Evolutionary conservation across 225 moss, liverwort and hornwort species (phyloP), one percentile per base, ranked within the genome.

Genomic region (Pseudisothecium myosuroides): DNA sequence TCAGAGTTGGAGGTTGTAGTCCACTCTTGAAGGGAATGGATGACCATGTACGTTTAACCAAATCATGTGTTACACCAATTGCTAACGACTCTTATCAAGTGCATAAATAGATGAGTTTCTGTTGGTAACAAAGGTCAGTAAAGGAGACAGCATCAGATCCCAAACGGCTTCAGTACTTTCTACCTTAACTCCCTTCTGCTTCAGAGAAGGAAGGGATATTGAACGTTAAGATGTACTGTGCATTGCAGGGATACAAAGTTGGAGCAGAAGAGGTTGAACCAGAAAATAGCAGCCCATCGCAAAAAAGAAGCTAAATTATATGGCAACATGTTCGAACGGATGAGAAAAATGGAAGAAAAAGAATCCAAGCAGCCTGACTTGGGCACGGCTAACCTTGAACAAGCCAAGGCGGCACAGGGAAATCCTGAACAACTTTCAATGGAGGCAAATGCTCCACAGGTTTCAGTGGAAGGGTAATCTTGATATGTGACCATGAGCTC

Each of bases 281-380:
- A 92, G 43, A 98, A 96, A 79, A 94, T 95, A 86, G 81, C 68
- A 65, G 95, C 92, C 55, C 90, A 97, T 59, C 94, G 95, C 69
- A 94, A 95, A 85, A 96, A 94, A 86, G 97, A 98, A 89, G 96
- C 96, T 1, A 97, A 96, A 83, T 86, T 97, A 68, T 98, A 98
- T 80, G 93, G 94, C 86, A 97, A 98, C 81, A 96, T 98, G 98
- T 97, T 98, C 65, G 93, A 92, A 34, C 94, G 97, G 47, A 85
- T 98, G 81, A 94, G 96, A 81, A 98, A 94, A 90, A 91, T 98
- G 83, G 96, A 98, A 90, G 96, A 92, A 17, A 94, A 82, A 56
- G 96, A 98, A 83, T 80, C 79, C 59, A 90, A 88, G 87, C 22
- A 91, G 62, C 64, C 89, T 63, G 64, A 56, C 31, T 27, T 81